Evolutionary conservation across 2,329 filamentous ascomycete species (phyloP).

Genomic region (Pseudofabraea citricarpa): DNA sequence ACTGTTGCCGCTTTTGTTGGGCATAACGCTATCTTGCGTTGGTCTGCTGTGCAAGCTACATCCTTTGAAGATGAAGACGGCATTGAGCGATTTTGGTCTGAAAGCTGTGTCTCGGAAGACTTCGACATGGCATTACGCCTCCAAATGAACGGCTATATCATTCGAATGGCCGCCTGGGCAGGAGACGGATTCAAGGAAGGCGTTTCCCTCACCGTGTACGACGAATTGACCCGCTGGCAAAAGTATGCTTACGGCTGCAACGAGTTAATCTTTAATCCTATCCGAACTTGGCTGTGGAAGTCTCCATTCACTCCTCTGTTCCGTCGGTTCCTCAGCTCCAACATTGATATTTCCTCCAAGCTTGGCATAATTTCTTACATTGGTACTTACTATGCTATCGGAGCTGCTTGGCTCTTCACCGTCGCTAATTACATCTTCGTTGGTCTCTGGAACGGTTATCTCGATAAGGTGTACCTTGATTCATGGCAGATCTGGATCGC

Average conservation of each 20-base stretch:
- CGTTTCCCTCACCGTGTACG: constrained; percentile 78
- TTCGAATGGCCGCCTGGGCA: constrained; percentile 68
- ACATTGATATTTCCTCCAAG: constrained; percentile 71
- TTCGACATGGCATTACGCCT: constrained; percentile 78
- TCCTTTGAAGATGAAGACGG: constrained; percentile 65
- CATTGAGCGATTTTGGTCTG: constrained; percentile 78
- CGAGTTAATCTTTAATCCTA: constrained; percentile 74
- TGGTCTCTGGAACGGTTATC: constrained; percentile 71
- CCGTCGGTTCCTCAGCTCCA: constrained; percentile 65
- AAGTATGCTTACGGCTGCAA: constrained; percentile 84
- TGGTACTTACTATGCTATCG: constrained; percentile 76
- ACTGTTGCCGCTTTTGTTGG: constrained; percentile 76
- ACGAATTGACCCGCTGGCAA: constrained; percentile 80
- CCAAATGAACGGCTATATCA: constrained; percentile 67
- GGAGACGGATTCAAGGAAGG: constrained; percentile 76
- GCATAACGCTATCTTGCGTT: constrained; percentile 72
- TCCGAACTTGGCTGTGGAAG: constrained; percentile 65
- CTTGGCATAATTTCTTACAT: constrained; percentile 73
- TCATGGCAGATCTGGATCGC: constrained; percentile 77
- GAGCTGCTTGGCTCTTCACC: constrained; percentile 70
- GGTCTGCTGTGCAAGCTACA: constrained; percentile 71
- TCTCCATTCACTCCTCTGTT: constrained; percentile 79
- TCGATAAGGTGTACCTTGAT: constrained; percentile 77
- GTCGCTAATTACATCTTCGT: constrained; percentile 70
- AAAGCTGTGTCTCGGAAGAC: constrained; percentile 74